These are phyloP conservation scores for Protea cynaroides DNA, from an alignment of 164 flowering plant genomes.

Conservation along the genomic window DNA sequence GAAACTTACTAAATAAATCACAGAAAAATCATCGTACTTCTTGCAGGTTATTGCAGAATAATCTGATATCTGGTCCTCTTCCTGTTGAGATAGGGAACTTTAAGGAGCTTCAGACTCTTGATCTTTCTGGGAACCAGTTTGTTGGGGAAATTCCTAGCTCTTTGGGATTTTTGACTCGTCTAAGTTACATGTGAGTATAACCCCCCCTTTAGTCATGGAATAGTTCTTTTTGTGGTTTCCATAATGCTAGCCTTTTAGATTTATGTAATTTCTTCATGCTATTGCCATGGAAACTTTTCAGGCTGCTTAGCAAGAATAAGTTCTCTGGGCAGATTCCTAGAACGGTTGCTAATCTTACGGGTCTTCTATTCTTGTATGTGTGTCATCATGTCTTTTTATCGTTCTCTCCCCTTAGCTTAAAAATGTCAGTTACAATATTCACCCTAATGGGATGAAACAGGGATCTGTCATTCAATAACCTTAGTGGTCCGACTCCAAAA, in stretches of 20 bases:
- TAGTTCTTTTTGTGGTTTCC: not conserved
- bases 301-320: constrained; percentile 77
- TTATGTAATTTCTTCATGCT: not conserved
- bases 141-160: constrained; percentile 80
- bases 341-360: constrained; percentile 65
- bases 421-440: not conserved
- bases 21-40: not conserved
- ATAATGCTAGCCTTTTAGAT: not conserved
- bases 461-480: constrained; percentile 90
- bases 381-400: constrained; percentile 8
- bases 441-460: constrained; percentile 27
- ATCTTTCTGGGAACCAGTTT: constrained; percentile 80
- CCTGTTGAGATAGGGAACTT: constrained; percentile 85
- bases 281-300: constrained; percentile 29
- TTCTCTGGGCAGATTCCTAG: constrained; percentile 73
- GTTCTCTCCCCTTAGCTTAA: not conserved
- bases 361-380: constrained; percentile 92
- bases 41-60: constrained; percentile 82
- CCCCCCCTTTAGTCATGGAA: not conserved
- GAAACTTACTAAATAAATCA: not conserved
- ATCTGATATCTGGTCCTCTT: constrained; percentile 63
- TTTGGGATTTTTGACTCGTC: constrained; percentile 55
- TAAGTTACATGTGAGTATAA: constrained; percentile 77
- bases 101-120: constrained; percentile 67
- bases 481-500: constrained; percentile 76